These are phyloP conservation scores for Blastocladiella britannica DNA, from an alignment of 192 early-diverging fungal species.

Conservation along the genomic window DNA sequence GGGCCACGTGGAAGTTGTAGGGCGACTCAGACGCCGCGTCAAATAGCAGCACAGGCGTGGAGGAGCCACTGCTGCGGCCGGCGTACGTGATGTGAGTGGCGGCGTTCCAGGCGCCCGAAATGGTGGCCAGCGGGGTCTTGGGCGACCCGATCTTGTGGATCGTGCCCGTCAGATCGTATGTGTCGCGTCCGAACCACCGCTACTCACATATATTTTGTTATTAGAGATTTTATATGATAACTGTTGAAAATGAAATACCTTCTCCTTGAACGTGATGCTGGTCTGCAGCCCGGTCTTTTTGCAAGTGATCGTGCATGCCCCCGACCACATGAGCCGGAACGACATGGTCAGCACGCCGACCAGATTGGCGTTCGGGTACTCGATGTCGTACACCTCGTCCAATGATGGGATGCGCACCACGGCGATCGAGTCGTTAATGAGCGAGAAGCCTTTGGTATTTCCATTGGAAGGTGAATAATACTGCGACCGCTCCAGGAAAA, in stretches of 20 bases:
- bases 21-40: too few species aligned
- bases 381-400: neutral
- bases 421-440: neutral
- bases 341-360: neutral
- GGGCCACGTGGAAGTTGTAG: too few species aligned
- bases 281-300: neutral
- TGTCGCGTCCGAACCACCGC: neutral
- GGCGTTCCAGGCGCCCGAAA: neutral
- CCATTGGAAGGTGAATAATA: too few species aligned
- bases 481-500: too few species aligned
- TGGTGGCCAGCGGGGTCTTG: neutral
- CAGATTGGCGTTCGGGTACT: neutral
- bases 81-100: too few species aligned
- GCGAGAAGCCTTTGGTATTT: too few species aligned
- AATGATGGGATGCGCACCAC: neutral
- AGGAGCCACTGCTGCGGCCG: too few species aligned
- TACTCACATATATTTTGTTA: too few species aligned
- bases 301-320: neutral
- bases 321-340: neutral
- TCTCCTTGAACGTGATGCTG: neutral
- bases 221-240: too few species aligned
- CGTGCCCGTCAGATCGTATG: neutral
- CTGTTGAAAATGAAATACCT: too few species aligned
- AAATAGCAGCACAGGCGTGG: too few species aligned
- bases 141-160: neutral